These are phyloP conservation scores for Didymella segeticola DNA, from an alignment of 2,329 filamentous ascomycete genomes.

Conservation along the genomic window DNA sequence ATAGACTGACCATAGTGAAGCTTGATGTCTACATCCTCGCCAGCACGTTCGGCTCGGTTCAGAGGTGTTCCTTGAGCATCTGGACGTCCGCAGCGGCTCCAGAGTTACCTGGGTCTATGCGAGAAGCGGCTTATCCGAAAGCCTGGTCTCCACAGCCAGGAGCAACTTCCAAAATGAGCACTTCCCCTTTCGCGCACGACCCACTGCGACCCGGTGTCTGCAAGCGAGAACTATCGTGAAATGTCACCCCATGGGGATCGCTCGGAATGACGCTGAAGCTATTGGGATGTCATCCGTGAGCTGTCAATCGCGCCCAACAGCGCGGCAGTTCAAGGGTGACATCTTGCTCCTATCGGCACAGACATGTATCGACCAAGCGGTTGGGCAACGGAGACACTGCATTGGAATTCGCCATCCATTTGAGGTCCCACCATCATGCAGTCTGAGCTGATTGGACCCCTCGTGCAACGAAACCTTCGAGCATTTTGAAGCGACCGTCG, in stretches of 20 bases:
- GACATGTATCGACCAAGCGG: not conserved
- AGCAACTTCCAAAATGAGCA: not conserved
- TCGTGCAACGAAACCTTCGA: not conserved
- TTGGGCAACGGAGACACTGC: not conserved
- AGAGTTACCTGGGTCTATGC: not conserved
- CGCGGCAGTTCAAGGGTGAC: not conserved
- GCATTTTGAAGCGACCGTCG: too few species aligned
- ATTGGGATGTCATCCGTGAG: not conserved
- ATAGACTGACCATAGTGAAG: not conserved
- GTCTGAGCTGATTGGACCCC: too few species aligned
- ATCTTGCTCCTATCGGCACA: not conserved
- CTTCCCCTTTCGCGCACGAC: not conserved
- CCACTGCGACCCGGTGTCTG: not conserved
- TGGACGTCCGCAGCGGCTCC: not conserved
- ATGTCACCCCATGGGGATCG: constrained; percentile 2
- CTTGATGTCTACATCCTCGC: not conserved
- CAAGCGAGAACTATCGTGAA: not conserved
- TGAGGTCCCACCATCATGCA: too few species aligned
- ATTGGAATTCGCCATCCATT: too few species aligned
- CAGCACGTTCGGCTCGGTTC: not conserved
- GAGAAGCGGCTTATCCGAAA: not conserved
- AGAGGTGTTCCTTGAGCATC: not conserved
- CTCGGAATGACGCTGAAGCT: not conserved
- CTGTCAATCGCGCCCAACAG: not conserved
- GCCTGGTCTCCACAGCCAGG: not conserved